Conservation (phyloP, 768 basidiomycete genomes). For the Podaxis sp. region DNA sequence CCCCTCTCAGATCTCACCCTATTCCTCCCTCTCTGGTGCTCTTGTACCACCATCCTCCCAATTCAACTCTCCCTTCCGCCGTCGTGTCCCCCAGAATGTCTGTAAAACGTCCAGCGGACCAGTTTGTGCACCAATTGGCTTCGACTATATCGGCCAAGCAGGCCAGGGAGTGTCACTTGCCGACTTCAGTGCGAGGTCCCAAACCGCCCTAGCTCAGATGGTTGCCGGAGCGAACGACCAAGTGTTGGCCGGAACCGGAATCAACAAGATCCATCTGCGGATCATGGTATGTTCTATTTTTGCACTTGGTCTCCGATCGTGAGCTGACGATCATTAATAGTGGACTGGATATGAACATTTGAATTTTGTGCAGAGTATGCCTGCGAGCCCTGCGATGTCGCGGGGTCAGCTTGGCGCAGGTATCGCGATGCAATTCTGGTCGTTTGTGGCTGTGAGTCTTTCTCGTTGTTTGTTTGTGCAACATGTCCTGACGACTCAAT, state of each 20-base stretch:
- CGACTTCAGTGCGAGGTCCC: conserved; percentile 11
- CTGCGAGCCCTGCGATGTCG: conserved; percentile 32
- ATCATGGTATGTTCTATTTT: conserved; percentile 13
- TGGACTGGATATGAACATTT: conserved; percentile 19
- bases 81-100: conserved; percentile 12
- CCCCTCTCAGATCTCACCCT: conserved; percentile 14
- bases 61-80: conserved; percentile 4
- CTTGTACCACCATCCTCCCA: conserved; percentile 6
- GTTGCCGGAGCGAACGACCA: conserved; percentile 16
- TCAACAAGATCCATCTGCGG: conserved; percentile 13
- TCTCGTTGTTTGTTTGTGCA: neutral
- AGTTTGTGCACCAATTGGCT: neutral
- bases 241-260: conserved; percentile 11
- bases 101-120: conserved; percentile 6
- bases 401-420: conserved; percentile 40
- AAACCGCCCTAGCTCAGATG: conserved; percentile 13
- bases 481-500: neutral
- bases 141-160: conserved; percentile 15
- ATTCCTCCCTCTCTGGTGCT: conserved; percentile 13
- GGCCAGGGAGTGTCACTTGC: conserved; percentile 14
- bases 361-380: conserved; percentile 13
- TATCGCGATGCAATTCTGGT: conserved; percentile 27
- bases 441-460: neutral
- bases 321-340: conserved; percentile 2
- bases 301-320: neutral